Conservation (phyloP, 2,329 filamentous ascomycete species). For the Xylaria sp. region DNA sequence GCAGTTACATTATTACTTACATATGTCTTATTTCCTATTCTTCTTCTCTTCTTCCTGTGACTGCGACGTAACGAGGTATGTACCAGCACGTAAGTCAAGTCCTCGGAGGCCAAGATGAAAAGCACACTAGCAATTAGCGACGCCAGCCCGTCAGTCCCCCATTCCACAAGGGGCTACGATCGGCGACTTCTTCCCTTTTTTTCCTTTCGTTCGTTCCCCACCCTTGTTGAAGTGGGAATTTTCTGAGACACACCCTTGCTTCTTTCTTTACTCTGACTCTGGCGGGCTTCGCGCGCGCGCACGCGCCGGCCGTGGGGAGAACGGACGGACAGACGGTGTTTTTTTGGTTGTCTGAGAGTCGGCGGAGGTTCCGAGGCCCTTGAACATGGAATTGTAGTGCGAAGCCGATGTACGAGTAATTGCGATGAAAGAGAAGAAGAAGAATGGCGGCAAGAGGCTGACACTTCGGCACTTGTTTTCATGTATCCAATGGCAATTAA, state of each 20-base stretch:
- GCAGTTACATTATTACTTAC: slow-evolving; percentile 2
- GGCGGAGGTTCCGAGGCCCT: slow-evolving; percentile 26
- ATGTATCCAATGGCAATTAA: neutral
- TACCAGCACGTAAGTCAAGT: neutral
- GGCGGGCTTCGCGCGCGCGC: neutral
- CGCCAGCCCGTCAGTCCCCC: slow-evolving; percentile 9
- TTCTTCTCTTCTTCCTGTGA: neutral
- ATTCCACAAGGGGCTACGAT: slow-evolving; percentile 14
- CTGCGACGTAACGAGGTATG: slow-evolving; percentile 5
- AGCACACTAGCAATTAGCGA: slow-evolving; percentile 22
- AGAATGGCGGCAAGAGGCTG: slow-evolving; percentile 9
- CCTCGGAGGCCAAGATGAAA: slow-evolving; percentile 5
- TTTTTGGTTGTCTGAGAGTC: slow-evolving; percentile 12
- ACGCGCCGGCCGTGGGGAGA: no score
- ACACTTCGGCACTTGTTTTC: slow-evolving; percentile 8
- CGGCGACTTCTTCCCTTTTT: slow-evolving; percentile 12
- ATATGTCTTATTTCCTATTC: neutral
- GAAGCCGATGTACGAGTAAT: slow-evolving; percentile 10
- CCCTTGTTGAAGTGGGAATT: neutral
- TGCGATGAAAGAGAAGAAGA: neutral
- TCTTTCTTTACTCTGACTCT: slow-evolving; percentile 19
- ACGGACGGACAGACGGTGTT: slow-evolving; percentile 16
- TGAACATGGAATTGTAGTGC: slow-evolving; percentile 8
- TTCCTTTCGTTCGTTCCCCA: no score
- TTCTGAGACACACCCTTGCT: slow-evolving; percentile 34